These are phyloP conservation scores for Syncephalastrum racemosum DNA, from an alignment of 371 early-diverging fungal genomes.

Conservation along the genomic window DNA sequence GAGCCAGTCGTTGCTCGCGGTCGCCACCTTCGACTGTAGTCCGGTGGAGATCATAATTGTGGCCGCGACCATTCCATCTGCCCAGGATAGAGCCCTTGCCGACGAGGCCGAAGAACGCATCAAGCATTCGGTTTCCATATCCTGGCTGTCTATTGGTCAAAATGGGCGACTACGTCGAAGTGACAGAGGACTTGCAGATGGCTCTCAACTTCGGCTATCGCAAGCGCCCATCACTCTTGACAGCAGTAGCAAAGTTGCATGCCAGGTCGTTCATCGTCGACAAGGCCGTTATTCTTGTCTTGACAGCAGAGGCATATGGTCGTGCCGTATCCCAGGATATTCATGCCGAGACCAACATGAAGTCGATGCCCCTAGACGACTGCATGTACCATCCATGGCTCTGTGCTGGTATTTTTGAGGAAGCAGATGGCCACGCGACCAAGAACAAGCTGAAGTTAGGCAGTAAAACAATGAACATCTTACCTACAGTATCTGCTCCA, in stretches of 20 bases:
- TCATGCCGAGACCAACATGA: constrained; percentile 5
- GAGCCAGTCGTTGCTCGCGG: too few species aligned
- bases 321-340: constrained; percentile 1
- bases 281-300: constrained; percentile 1
- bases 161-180: too few species aligned
- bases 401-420: constrained; percentile 6
- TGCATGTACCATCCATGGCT: background rate
- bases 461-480: constrained; percentile 7
- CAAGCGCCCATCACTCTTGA: too few species aligned
- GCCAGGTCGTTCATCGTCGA: background rate
- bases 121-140: too few species aligned
- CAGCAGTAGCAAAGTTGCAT: constrained; percentile 5
- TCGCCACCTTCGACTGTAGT: too few species aligned
- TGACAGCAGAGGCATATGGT: constrained; percentile 2
- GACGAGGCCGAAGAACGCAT: too few species aligned
- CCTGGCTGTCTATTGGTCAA: too few species aligned
- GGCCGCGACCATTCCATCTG: too few species aligned
- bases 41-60: too few species aligned
- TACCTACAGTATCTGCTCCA: constrained; percentile 5
- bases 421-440: constrained; percentile 2
- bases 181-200: too few species aligned
- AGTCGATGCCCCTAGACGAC: constrained; percentile 34
- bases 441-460: constrained; percentile 9
- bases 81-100: too few species aligned
- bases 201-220: too few species aligned